Evolutionary conservation across 2,329 filamentous ascomycete species (phyloP).

Genomic region (Amylocarpus encephaloides): DNA sequence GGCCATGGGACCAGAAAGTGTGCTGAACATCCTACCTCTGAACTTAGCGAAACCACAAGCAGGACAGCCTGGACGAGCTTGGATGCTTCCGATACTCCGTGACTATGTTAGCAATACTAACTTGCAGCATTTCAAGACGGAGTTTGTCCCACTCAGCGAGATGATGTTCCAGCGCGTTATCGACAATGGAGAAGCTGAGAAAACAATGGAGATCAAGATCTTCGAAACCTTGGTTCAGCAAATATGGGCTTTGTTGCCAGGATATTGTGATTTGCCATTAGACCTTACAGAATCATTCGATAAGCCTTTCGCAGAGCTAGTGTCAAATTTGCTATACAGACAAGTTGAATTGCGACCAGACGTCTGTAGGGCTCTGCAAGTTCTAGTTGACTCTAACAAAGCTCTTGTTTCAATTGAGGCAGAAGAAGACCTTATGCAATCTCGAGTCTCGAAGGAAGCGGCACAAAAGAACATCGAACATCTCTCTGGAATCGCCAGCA

Average conservation of each 20-base stretch:
- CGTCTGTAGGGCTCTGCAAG: conserved; percentile 79
- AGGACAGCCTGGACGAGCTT: conserved; percentile 79
- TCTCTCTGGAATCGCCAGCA: conserved; percentile 71
- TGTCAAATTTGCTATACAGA: conserved; percentile 88
- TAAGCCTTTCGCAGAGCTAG: conserved; percentile 78
- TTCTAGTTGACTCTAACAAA: conserved; percentile 86
- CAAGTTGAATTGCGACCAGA: conserved; percentile 83
- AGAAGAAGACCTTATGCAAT: conserved; percentile 64
- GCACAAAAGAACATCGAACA: conserved; percentile 79
- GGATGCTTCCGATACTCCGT: conserved; percentile 87
- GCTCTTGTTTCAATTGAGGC: conserved; percentile 65
- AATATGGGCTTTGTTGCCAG: conserved; percentile 88
- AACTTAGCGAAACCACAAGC: conserved; percentile 74
- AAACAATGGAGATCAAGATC: conserved; percentile 95
- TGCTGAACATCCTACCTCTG: conserved; percentile 75
- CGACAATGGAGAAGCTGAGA: conserved; percentile 73
- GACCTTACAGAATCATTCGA: conserved; percentile 75
- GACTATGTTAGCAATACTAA: conserved; percentile 87
- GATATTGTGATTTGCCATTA: conserved; percentile 88
- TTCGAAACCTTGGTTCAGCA: conserved; percentile 95
- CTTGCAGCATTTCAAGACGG: conserved; percentile 74
- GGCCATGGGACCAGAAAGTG: conserved; percentile 82
- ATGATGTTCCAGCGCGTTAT: conserved; percentile 83
- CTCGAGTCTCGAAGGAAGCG: conserved; percentile 66
- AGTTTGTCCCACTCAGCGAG: conserved; percentile 86